Conservation (phyloP, 768 basidiomycete genomes). For the Boletus vermiculosoides region DNA sequence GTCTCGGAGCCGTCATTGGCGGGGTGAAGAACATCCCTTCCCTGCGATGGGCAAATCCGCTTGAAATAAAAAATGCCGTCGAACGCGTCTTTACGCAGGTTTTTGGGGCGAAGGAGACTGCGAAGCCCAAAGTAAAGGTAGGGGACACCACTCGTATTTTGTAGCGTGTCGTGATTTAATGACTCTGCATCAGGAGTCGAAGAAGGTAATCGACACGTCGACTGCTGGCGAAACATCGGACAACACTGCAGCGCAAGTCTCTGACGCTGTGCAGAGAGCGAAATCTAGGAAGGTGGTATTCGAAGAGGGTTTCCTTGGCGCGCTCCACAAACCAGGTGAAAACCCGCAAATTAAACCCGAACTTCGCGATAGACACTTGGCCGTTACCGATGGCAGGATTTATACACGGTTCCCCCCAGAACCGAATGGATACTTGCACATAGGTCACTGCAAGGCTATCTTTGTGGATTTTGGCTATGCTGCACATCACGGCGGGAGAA, state of each 20-base stretch:
- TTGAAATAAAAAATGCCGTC: conserved; percentile 80
- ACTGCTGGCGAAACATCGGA: conserved; percentile 3
- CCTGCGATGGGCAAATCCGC: conserved; percentile 78
- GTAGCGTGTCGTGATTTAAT: neutral
- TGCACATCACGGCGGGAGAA: conserved; percentile 86
- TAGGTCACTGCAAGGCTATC: conserved; percentile 98
- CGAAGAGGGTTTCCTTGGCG: conserved; percentile 90
- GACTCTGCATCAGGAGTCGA: conserved; percentile 41
- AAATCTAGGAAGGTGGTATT: conserved; percentile 66
- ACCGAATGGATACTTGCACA: conserved; percentile 94
- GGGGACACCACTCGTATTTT: conserved; percentile 2
- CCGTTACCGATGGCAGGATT: conserved; percentile 76
- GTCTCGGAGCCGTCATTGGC: conserved; percentile 64
- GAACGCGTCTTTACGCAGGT: conserved; percentile 64
- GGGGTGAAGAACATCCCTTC: conserved; percentile 59
- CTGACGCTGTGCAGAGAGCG: conserved; percentile 37
- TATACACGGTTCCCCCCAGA: conserved; percentile 98
- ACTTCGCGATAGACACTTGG: conserved; percentile 79
- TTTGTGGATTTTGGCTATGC: conserved; percentile 99
- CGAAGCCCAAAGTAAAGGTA: conserved; percentile 69
- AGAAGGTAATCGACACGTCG: conserved; percentile 40
- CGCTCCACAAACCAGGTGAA: conserved; percentile 89
- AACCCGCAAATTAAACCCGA: conserved; percentile 83
- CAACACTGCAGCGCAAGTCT: conserved; percentile 29
- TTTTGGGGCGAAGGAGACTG: conserved; percentile 72